phyloP scores from a whole-genome alignment of 352 stramenopile genomes.

The Plasmopara muralis region DNA sequence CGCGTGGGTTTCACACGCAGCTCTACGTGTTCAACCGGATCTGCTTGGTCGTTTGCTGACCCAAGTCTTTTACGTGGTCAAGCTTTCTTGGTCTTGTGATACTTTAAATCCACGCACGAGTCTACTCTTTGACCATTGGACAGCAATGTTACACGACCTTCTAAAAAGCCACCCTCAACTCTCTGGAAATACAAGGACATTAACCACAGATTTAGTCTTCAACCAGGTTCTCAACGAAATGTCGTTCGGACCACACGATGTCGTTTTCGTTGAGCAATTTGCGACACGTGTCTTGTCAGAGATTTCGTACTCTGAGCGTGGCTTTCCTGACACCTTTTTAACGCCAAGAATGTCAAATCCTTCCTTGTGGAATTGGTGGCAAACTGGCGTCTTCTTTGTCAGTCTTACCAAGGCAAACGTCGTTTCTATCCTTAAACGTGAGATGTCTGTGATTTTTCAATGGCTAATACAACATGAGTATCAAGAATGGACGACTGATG shows the following conservation, averaged over 20 bases:
- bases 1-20: constrained; percentile 11
- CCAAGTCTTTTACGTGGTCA: constrained; percentile 16
- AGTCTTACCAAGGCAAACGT: constrained; percentile 17
- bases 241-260: constrained; percentile 13
- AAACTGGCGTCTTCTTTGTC: constrained; percentile 22
- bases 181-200: constrained; percentile 12
- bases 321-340: constrained; percentile 14
- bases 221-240: constrained; percentile 20
- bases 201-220: constrained; percentile 16
- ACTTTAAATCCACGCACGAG: constrained; percentile 6
- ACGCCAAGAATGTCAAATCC: not conserved
- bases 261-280: constrained; percentile 22
- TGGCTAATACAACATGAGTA: constrained; percentile 34
- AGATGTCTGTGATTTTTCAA: constrained; percentile 24
- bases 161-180: constrained; percentile 9
- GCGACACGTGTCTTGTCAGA: constrained; percentile 21
- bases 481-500: constrained; percentile 21
- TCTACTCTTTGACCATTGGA: constrained; percentile 29
- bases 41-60: constrained; percentile 12
- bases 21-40: constrained; percentile 19
- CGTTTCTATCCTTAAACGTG: constrained; percentile 15
- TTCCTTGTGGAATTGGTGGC: constrained; percentile 32
- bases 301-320: constrained; percentile 17
- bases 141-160: constrained; percentile 17
- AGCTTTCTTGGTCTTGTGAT: constrained; percentile 19